Conservation (phyloP, 495 filamentous ascomycete species). For the Aspergillus haitiensis region DNA sequence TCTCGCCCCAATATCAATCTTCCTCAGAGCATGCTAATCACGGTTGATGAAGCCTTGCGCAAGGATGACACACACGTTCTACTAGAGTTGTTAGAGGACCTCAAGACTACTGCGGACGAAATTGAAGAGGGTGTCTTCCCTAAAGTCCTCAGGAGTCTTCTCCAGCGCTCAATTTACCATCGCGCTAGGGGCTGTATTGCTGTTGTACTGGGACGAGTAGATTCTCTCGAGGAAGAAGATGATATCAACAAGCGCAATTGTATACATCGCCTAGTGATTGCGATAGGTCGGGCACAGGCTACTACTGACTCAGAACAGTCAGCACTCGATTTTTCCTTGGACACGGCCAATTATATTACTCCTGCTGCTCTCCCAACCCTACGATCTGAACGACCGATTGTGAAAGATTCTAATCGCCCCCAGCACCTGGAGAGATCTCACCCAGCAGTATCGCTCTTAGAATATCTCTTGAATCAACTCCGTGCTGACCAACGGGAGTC, state of each 20-base stretch:
- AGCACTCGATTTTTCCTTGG: constrained; percentile 51
- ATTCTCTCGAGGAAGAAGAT: constrained; percentile 75
- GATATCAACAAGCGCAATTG: constrained; percentile 94
- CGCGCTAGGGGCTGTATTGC: constrained; percentile 66
- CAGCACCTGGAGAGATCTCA: constrained; percentile 66
- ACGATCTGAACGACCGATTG: constrained; percentile 56
- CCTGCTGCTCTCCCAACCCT: constrained; percentile 69
- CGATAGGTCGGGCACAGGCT: constrained; percentile 77
- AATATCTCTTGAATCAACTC: constrained; percentile 70
- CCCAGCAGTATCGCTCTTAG: constrained; percentile 70
- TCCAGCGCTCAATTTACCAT: constrained; percentile 80
- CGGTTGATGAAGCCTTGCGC: constrained; percentile 74
- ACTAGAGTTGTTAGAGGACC: constrained; percentile 55
- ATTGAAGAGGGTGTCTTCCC: constrained; percentile 50
- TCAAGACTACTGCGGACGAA: constrained; percentile 54
- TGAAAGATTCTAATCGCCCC: constrained; percentile 57
- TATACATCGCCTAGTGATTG: constrained; percentile 86
- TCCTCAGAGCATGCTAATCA: constrained; percentile 63
- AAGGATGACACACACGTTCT: constrained; percentile 67
- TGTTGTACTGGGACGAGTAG: constrained; percentile 64
- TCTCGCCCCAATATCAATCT: constrained; percentile 71
- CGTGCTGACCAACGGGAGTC: constrained; percentile 67
- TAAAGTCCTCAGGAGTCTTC: constrained; percentile 69
- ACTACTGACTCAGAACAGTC: constrained; percentile 50
- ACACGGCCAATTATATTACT: constrained; percentile 67